Evolutionary conservation across 768 basidiomycete species (phyloP).

Genomic region (Boletus rufocinnamomeus): DNA sequence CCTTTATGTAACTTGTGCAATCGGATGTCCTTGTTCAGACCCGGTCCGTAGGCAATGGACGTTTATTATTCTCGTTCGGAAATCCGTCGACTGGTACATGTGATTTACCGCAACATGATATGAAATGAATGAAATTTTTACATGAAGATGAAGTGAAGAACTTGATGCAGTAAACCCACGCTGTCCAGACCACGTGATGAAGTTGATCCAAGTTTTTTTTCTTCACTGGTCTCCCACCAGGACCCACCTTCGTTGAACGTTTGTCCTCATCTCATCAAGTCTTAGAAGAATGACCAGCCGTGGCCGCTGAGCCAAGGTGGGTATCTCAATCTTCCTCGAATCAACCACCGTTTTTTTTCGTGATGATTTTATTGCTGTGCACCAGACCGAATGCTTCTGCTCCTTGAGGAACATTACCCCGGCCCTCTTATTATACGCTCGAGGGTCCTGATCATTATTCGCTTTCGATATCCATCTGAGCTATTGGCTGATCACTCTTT

Average conservation of each 20-base stretch:
- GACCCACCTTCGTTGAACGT: background rate
- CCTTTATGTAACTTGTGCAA: conserved; percentile 11
- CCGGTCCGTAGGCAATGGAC: background rate
- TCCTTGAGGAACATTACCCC: conserved; percentile 36
- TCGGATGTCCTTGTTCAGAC: conserved; percentile 7
- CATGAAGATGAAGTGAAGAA: too few species aligned
- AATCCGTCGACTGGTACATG: background rate
- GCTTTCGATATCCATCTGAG: background rate
- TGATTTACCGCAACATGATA: background rate
- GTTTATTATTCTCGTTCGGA: background rate
- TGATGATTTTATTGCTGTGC: conserved; percentile 41
- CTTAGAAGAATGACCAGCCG: background rate
- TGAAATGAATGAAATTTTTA: too few species aligned
- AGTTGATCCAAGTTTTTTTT: background rate
- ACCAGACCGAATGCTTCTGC: conserved; percentile 38
- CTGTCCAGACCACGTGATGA: background rate
- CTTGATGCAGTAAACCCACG: background rate
- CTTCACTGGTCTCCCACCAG: too few species aligned
- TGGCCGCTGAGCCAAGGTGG: conserved; percentile 1
- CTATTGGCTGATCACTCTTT: conserved; percentile 4
- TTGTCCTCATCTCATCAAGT: background rate
- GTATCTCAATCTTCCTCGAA: background rate
- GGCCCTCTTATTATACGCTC: conserved; percentile 36
- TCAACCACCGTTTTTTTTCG: background rate
- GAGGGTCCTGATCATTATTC: conserved; percentile 33